Evolutionary conservation across 495 filamentous ascomycete species (phyloP).

Genomic region (Xylaria telfairii): DNA sequence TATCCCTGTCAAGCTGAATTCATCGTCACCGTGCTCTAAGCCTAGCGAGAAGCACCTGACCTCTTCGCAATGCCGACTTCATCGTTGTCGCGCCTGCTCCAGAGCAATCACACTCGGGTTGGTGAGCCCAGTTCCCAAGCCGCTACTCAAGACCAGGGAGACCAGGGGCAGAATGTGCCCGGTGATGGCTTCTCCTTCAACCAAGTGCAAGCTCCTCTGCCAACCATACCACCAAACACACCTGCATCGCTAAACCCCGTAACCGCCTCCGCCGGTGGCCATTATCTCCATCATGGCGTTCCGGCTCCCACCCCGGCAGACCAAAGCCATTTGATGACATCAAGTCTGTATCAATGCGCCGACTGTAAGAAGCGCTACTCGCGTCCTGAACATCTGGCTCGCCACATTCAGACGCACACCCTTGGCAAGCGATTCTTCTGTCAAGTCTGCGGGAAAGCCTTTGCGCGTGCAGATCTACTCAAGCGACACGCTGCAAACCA

Average conservation of each 20-base stretch:
- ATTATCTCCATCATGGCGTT: not conserved
- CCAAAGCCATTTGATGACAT: constrained; percentile 34
- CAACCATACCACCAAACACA: constrained; percentile 31
- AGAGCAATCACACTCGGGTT: not conserved
- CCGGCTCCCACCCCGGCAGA: constrained; percentile 17
- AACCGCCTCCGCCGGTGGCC: not conserved
- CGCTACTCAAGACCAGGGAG: not conserved
- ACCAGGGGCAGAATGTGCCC: not conserved
- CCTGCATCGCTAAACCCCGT: constrained; percentile 30
- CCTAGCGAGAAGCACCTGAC: not conserved
- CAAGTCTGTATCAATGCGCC: constrained; percentile 59
- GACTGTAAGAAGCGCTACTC: constrained; percentile 61
- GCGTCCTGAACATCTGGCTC: constrained; percentile 62
- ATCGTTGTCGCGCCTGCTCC: constrained; percentile 22
- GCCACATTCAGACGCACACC: constrained; percentile 64
- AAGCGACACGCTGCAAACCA: constrained; percentile 63
- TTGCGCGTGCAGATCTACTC: constrained; percentile 60
- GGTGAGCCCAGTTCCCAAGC: not conserved
- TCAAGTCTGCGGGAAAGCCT: constrained; percentile 59
- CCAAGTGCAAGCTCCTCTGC: constrained; percentile 6
- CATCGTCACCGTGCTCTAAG: not conserved
- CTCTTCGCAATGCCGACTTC: constrained; percentile 15
- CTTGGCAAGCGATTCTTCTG: constrained; percentile 60
- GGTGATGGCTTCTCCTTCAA: constrained; percentile 1
- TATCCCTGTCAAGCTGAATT: not conserved